phyloP scores from a whole-genome alignment of 768 basidiomycete species.

The Mycena pura region DNA sequence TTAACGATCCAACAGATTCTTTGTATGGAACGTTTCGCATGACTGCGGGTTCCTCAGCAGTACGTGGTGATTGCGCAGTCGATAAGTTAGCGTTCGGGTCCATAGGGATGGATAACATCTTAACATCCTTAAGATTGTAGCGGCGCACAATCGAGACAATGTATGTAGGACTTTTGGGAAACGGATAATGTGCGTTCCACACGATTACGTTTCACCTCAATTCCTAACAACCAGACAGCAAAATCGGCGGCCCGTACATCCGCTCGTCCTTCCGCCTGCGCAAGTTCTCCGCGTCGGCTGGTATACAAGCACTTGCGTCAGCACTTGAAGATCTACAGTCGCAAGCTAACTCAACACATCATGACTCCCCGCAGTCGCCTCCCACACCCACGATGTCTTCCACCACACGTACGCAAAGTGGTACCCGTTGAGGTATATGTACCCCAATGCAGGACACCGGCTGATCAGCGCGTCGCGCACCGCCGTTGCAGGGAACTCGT shows the following conservation, averaged over 20 bases:
- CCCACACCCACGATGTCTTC: neutral
- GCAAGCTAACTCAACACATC: too few relatives aligned
- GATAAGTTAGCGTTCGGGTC: conserved; percentile 22
- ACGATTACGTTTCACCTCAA: conserved; percentile 1
- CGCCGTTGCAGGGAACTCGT: neutral
- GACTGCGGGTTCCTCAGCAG: conserved; percentile 10
- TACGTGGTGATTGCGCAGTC: conserved; percentile 13
- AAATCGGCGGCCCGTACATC: too few relatives aligned
- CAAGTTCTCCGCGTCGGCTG: too few relatives aligned
- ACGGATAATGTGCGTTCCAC: conserved; percentile 27
- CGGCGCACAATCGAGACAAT: conserved; percentile 27
- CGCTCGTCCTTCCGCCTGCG: too few relatives aligned
- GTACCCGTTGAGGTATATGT: neutral
- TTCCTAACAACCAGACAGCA: too few relatives aligned
- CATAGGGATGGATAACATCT: conserved; percentile 26
- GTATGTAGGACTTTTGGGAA: conserved; percentile 33
- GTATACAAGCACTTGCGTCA: too few relatives aligned
- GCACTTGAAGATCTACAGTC: too few relatives aligned
- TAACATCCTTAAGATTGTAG: conserved; percentile 28
- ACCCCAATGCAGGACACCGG: neutral
- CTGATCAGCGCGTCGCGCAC: neutral
- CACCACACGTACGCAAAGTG: neutral
- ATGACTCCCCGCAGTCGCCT: neutral
- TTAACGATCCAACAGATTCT: too few relatives aligned
- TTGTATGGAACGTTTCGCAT: too few relatives aligned